Evolutionary conservation across 495 filamentous ascomycete species (phyloP), one percentile per base, ranked within the genome.

Genomic region (Beverwykella pulmonaria): DNA sequence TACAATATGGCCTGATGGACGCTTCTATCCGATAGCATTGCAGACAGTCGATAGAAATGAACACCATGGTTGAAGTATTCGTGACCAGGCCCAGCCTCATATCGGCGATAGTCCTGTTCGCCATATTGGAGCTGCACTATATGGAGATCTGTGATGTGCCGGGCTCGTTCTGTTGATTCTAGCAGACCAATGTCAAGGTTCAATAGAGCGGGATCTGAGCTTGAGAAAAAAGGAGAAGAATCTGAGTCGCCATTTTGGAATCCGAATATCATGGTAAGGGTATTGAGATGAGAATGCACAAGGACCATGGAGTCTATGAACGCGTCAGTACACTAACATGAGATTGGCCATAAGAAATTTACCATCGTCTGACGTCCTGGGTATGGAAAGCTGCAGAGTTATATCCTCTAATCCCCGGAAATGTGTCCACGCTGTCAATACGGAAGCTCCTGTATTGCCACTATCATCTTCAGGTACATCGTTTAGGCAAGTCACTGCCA

Each of bases 391-490:
- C 29, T 67, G 44, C 0, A 69, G 41, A 19, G 59, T 71, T 44
- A 67, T 39, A 29, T 75, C 69, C 19, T 74, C 73, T 4, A 62
- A 14, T 41, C 79, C 76, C 56, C 76, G 78, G 59, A 79, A 82
- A 73, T 86, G 84, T 1, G 73, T 73, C 61, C 79, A 81, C 6
- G 79, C 80, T 0, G 78, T 36, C 22, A 80, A 57, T 2, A 74
- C 61, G 7, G 65, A 62, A 12, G 74, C 71, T 39, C 57, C 66
- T 15, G 76, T 62, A 27, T 53, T 61, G 15, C 71, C 19, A 7
- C 69, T 57, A 32, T 65, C 54, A 22, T 23, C 44, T 6, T 1
- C 4, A 3, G 26, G 14, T 15, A 44, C 30, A 32, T 63, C 58
- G 10, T 53, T 53, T 5, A 59, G 27, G 20, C 46, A 53, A 55